Evolutionary conservation across 2,329 filamentous ascomycete genomes (phyloP).

Genomic region (Diaporthe citriasiana): DNA sequence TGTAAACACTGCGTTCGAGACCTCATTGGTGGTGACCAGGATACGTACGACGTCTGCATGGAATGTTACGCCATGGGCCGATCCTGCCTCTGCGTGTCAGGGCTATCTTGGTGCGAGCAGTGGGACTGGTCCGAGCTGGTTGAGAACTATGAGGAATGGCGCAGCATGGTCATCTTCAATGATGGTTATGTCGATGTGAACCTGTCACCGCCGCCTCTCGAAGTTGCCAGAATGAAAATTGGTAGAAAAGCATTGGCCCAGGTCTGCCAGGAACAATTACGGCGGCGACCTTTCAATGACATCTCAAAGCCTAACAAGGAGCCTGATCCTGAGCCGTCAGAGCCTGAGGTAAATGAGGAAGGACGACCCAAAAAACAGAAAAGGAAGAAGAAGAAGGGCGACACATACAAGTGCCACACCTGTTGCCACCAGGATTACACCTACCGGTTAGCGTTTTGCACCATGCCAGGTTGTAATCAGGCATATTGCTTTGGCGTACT

Average conservation of each 20-base stretch:
- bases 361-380: slow-evolving; percentile 72
- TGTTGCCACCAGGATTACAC: slow-evolving; percentile 84
- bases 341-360: slow-evolving; percentile 74
- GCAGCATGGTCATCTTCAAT: slow-evolving; percentile 80
- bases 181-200: slow-evolving; percentile 76
- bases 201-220: slow-evolving; percentile 77
- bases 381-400: slow-evolving; percentile 67
- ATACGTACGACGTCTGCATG: slow-evolving; percentile 97
- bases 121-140: slow-evolving; percentile 87
- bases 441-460: slow-evolving; percentile 89
- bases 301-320: slow-evolving; percentile 74
- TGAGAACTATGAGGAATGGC: slow-evolving; percentile 86
- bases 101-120: slow-evolving; percentile 91
- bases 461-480: slow-evolving; percentile 75
- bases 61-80: slow-evolving; percentile 98
- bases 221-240: slow-evolving; percentile 75
- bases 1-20: slow-evolving; percentile 85
- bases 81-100: slow-evolving; percentile 90
- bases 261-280: slow-evolving; percentile 92
- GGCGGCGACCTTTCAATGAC: slow-evolving; percentile 84
- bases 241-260: slow-evolving; percentile 88
- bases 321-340: slow-evolving; percentile 60
- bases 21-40: slow-evolving; percentile 76
- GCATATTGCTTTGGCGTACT: slow-evolving; percentile 95
- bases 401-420: slow-evolving; percentile 80